Evolutionary conservation across 108 stramenopile genomes (phyloP), one percentile per base, ranked within the genome.

Genomic region (Ochromonas danica): DNA sequence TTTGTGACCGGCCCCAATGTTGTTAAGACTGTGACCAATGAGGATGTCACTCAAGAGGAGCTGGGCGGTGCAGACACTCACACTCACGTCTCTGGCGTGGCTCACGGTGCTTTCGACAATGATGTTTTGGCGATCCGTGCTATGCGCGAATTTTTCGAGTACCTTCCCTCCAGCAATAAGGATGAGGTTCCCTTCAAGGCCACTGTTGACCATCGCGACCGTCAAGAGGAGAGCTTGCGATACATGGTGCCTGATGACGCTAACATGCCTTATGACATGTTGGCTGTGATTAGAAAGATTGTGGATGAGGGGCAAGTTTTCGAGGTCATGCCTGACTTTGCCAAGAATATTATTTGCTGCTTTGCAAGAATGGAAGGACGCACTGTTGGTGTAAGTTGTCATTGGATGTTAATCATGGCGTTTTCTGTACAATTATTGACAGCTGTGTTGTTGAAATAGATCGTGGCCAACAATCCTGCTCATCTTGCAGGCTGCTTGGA

Each of bases 1-100:
- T 99, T 99, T 80, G 97, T 99, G 31, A 99, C 98, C 6, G 98
- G 98, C 1, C 98, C 98, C 0, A 95, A 97, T 62, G 98, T 99
- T 0, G 98, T 99, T 78, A 99, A 95, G 84, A 97, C 98, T 25
- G 98, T 99, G 1, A 98, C 97, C 30, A 95, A 98, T 80, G 98
- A 99, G 85, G 88, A 84, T 3, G 96, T 99, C 17, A 95, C 94
- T 0, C 96, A 96, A 85, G 96, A 99, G 88, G 96, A 91, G 74
- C 85, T 99, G n/a, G 98, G 98, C 28, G 98, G 98, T 27, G 91
- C 95, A 40, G 87, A 85, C 43, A 86, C 88, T 0, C 63, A 67
- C 63, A 95, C 93, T 17, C 85, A 81, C 42, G 83, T 89, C 71
- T 93, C 92, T 78, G 98, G 98, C 38, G 96, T 97, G 1, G 94